Base-by-base conservation (phyloP, 192 early-diverging fungal species). In the Coemansia sp. region DNA sequence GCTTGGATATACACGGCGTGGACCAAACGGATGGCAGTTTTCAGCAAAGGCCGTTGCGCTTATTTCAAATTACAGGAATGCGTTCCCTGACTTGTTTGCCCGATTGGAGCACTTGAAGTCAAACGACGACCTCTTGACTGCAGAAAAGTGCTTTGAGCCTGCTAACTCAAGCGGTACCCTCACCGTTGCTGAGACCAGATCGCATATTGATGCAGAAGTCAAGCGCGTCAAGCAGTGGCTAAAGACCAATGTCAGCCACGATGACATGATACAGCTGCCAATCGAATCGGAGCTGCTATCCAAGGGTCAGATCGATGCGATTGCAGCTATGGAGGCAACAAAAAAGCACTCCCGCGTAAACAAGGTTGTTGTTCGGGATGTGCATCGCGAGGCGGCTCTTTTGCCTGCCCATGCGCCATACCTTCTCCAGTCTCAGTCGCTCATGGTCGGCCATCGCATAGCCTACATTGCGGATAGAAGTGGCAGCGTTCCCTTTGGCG, bases 371-470 rank as follows among this genome's bases (percentile, higher is more conserved):
- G 40, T 86, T 35, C 63, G 73, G 40, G 59, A 58, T 22, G 75
- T 83, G 38, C 71, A 63, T 9, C 82, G 77, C 53, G 70, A 66
- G 65, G 84, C 87, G 0, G 85, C 92, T 10, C 78, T 99, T 62
- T 91, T 91, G 35, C 93, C 95, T 4, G 75, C 79, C n/a, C 88
- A 95, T 68, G 87, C 92, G 4, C 80, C 80, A 32, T 85, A 86
- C 22, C 70, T 90, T 13, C 85, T 98, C 17, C 83, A 77, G 5
- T 73, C 85, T 59, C 97, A 99, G 73, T 73, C 66, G 29, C 94
- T 97, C 70, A 81, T 77, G 53, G 76, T 98, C 4, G 96, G 97
- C 29, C 92, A 99, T 67, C 91, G 97, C 13, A 88, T 98, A 0
- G 76, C 91, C 6, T 91, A 88, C 81, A 61, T 79, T 71, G 58